These are phyloP conservation scores for Mikania micrantha DNA, from an alignment of 129 eudicot genomes.

Conservation along the genomic window DNA sequence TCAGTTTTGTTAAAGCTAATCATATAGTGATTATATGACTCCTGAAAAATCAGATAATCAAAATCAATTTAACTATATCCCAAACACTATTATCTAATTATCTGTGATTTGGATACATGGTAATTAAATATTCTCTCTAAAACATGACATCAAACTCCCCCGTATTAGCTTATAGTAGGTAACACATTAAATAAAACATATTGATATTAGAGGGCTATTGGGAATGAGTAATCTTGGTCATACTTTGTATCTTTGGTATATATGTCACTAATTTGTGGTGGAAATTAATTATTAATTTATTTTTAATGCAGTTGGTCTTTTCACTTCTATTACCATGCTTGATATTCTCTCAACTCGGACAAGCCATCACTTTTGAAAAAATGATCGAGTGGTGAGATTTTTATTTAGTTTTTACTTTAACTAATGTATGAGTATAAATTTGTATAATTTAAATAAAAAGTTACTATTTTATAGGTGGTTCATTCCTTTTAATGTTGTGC, in stretches of 20 bases:
- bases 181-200: neutral
- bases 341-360: constrained; percentile 94
- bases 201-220: neutral
- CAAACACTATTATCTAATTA: neutral
- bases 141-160: neutral
- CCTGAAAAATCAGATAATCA: neutral
- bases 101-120: neutral
- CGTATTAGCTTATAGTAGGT: too few relatives aligned
- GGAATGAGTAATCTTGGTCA: constrained; percentile 4
- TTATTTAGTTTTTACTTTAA: neutral
- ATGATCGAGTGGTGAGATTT: constrained; percentile 68
- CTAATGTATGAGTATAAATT: neutral
- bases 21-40: neutral
- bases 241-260: constrained; percentile 1
- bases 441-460: neutral
- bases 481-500: constrained; percentile 73
- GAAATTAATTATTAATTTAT: neutral
- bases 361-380: constrained; percentile 83
- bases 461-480: constrained; percentile 72
- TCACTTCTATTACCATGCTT: constrained; percentile 88
- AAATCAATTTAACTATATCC: neutral
- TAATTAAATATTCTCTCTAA: neutral
- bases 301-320: constrained; percentile 73
- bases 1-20: neutral
- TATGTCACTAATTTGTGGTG: neutral